Evolutionary conservation across 1,139 yeast genomes (phyloP).

Genomic region (Blastobotrys ciferrii): DNA sequence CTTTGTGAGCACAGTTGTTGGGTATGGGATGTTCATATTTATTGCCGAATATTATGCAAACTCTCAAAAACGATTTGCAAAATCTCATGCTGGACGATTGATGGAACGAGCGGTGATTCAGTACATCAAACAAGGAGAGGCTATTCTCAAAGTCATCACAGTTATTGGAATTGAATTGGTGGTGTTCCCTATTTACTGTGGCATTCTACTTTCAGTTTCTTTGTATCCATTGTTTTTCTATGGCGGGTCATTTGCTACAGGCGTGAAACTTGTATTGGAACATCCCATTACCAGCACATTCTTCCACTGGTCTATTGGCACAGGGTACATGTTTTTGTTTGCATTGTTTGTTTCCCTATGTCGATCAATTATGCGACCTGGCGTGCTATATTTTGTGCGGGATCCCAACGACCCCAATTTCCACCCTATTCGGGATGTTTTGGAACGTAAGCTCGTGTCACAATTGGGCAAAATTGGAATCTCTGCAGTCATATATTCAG

Average conservation of each 20-base stretch:
- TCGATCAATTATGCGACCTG: slow-evolving; percentile 76
- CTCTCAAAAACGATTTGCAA: slow-evolving; percentile 23
- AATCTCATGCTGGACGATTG: slow-evolving; percentile 14
- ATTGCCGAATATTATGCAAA: slow-evolving; percentile 21
- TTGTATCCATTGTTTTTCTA: slow-evolving; percentile 37
- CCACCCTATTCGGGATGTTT: slow-evolving; percentile 82
- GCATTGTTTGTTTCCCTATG: slow-evolving; percentile 87
- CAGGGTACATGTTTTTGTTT: slow-evolving; percentile 80
- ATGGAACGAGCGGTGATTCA: slow-evolving; percentile 23
- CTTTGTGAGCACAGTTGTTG: slow-evolving; percentile 21
- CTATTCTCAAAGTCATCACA: slow-evolving; percentile 69
- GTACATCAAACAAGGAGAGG: slow-evolving; percentile 39
- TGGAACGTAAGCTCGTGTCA: slow-evolving; percentile 67
- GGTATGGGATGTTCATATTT: slow-evolving; percentile 20
- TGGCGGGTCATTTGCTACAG: slow-evolving; percentile 3
- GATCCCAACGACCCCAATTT: slow-evolving; percentile 95
- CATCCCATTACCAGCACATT: slow-evolving; percentile 31
- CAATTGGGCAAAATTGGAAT: slow-evolving; percentile 73
- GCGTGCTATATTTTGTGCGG: slow-evolving; percentile 85
- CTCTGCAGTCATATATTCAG: slow-evolving; percentile 74
- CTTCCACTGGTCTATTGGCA: slow-evolving; percentile 73
- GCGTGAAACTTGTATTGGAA: slow-evolving; percentile 11
- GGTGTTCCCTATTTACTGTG: slow-evolving; percentile 85
- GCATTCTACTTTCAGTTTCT: slow-evolving; percentile 70
- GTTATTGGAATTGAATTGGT: slow-evolving; percentile 78